Evolutionary conservation across 148 eudicot species (phyloP), one percentile per base, ranked within the genome.

Genomic region (Spergularia marina): DNA sequence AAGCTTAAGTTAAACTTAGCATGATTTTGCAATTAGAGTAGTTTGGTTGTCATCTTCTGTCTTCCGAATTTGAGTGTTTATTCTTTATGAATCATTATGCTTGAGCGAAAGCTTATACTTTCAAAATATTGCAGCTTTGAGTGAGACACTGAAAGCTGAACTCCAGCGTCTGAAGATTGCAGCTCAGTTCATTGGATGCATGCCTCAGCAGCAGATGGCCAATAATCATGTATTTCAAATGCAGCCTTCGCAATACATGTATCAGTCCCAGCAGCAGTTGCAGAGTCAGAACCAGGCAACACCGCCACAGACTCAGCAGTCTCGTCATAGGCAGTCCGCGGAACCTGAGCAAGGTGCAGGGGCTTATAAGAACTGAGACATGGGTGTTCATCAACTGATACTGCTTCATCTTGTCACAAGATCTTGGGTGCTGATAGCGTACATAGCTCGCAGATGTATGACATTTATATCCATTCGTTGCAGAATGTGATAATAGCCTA

Each of bases 61-160:
- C 74, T 17, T 44, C 36, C 2, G 36, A 30, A 30, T 30, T 30
- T 65, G 23, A 40, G 10, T 15, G 39, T 14, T 41, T 25, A 41
- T 65, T 20, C 14, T 56, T 56, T 18, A 36, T 34, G 47, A 63
- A 30, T 15, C 25, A 62, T 25, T 23, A 62, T 30, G 65, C 13
- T 34, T 8, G 60, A 10, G 57, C 49, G 13, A 7, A 62, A 44
- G 25, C 64, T 71, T 72, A 54, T 34, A 6, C 40, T 52, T 60
- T 68, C 18, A 63, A 74, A 53, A 73, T 41, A 21, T 79, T 60
- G 47, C 82, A 85, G 87, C 85, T 65, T 79, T 85, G 71, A 82
- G 65, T 40, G 85, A 85, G 81, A 79, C 87, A 39, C 75, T 85
- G n/a, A 74, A 71, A 1, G 77, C 81, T 20, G 87, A 85, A 74